These are phyloP conservation scores for Puccinia hordei DNA, from an alignment of 1,284 basidiomycete species.

Conservation along the genomic window DNA sequence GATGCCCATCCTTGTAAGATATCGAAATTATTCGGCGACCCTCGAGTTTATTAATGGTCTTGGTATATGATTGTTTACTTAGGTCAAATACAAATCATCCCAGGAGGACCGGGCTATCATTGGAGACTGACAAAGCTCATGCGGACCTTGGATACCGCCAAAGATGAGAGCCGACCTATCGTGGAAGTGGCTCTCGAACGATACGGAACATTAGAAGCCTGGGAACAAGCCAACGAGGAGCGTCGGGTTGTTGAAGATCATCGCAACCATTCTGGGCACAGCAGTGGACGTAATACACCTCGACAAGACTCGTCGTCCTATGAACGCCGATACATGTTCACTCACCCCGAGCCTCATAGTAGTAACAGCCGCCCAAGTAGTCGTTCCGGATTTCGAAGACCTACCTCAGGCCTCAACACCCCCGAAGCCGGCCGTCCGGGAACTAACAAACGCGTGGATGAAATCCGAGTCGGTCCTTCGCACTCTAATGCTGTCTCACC, in stretches of 20 bases:
- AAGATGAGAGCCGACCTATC: constrained; percentile 40
- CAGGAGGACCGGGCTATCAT: constrained; percentile 48
- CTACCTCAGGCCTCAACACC: constrained; percentile 63
- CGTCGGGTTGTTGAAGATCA: constrained; percentile 79
- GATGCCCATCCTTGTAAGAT: constrained; percentile 26
- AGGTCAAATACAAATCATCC: constrained; percentile 12
- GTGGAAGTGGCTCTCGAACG: constrained; percentile 77
- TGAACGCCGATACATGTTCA: constrained; percentile 41
- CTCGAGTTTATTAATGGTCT: background rate
- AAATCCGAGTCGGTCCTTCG: constrained; percentile 1
- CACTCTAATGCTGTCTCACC: constrained; percentile 22
- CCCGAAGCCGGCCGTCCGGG: constrained; percentile 18
- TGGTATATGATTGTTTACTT: background rate
- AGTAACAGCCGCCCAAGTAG: constrained; percentile 64
- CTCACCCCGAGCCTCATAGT: constrained; percentile 38
- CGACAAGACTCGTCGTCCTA: constrained; percentile 22
- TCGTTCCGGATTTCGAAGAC: constrained; percentile 75
- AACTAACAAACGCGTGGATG: constrained; percentile 19
- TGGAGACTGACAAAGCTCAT: constrained; percentile 48
- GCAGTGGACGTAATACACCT: constrained; percentile 56
- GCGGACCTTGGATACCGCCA: constrained; percentile 41
- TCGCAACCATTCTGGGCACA: constrained; percentile 62
- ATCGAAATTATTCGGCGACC: background rate
- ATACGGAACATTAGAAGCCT: constrained; percentile 80
- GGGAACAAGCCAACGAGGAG: constrained; percentile 84